A percentile compares a stretch with the other conserved stretches of the same genome.
phyloP scores from a whole-genome alignment of 805 yeast species.

The Myxozyma melibiosi region DNA sequence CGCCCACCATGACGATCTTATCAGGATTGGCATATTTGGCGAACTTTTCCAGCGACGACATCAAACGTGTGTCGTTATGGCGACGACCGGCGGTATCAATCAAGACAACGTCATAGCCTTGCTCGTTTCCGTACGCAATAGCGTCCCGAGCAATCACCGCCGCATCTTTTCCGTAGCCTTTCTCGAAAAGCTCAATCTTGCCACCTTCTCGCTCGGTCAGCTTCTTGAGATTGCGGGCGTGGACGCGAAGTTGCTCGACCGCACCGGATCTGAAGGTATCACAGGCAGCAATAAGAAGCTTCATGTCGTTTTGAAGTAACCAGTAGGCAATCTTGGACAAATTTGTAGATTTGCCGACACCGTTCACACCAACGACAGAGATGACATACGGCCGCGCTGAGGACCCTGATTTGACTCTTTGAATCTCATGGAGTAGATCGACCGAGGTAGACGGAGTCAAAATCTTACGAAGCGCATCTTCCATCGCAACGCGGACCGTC shows the following conservation, averaged over 20 bases:
- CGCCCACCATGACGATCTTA: conserved; percentile 97
- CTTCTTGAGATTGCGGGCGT: conserved; percentile 78
- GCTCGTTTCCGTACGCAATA: conserved; percentile 70
- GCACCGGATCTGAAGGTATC: conserved; percentile 98
- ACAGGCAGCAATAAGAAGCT: conserved; percentile 90
- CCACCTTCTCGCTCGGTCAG: conserved; percentile 58
- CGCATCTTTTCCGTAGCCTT: conserved; percentile 98
- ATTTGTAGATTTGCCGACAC: conserved; percentile 97
- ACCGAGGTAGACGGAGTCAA: conserved; percentile 91
- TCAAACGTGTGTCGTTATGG: conserved; percentile 88
- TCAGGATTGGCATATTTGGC: conserved; percentile 96
- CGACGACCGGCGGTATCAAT: conserved; percentile 98
- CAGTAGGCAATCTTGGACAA: conserved; percentile 92
- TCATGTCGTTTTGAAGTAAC: conserved; percentile 86
- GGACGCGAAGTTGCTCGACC: conserved; percentile 94
- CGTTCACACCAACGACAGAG: conserved; percentile 96
- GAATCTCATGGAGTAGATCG: conserved; percentile 81
- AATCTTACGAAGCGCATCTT: conserved; percentile 64
- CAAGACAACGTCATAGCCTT: conserved; percentile 78
- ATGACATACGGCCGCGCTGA: conserved; percentile 77
- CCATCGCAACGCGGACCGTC: conserved; percentile 62
- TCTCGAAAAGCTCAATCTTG: conserved; percentile 78
- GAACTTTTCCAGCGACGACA: conserved; percentile 94
- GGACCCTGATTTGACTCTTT: conserved; percentile 36
- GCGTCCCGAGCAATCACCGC: conserved; percentile 93